phyloP scores from a whole-genome alignment of 129 eudicot species.

The Ambrosia artemisiifolia region DNA sequence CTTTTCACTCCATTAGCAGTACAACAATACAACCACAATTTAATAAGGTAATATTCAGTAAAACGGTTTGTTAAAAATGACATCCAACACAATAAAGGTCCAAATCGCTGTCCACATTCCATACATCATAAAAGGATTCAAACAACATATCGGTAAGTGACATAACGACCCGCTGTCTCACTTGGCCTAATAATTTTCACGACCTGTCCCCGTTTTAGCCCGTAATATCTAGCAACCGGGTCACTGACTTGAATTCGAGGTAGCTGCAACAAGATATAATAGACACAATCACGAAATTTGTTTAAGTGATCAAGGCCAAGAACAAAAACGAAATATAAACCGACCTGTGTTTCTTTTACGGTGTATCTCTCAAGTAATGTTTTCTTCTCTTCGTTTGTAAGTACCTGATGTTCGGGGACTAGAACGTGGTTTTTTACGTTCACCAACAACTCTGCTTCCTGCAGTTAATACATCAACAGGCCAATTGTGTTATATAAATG shows the following conservation, averaged over 20 bases:
- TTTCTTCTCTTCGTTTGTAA: conserved; percentile 73
- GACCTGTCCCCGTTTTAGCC: conserved; percentile 82
- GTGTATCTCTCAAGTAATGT: conserved; percentile 81
- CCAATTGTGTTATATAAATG: background rate
- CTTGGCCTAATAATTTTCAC: conserved; percentile 80
- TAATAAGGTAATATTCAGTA: background rate
- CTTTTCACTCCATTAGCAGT: background rate
- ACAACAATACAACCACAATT: conserved; percentile 1
- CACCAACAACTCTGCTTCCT: conserved; percentile 89
- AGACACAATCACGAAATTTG: background rate
- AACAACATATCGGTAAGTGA: conserved; percentile 77
- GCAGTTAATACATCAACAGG: conserved; percentile 5
- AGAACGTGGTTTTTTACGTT: conserved; percentile 70
- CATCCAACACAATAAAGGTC: background rate
- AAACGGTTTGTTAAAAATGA: conserved; percentile 3
- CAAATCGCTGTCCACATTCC: background rate
- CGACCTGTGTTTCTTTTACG: conserved; percentile 80
- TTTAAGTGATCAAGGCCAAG: background rate
- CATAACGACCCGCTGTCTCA: conserved; percentile 88
- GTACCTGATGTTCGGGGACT: conserved; percentile 78
- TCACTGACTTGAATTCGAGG: conserved; percentile 83
- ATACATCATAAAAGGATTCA: conserved; percentile 15
- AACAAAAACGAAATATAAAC: conserved; percentile 8
- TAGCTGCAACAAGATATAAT: conserved; percentile 40
- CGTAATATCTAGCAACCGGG: conserved; percentile 82